Conservation (phyloP, 2,329 filamentous ascomycete species). For the Aspergillus oerlinghausenensis region DNA sequence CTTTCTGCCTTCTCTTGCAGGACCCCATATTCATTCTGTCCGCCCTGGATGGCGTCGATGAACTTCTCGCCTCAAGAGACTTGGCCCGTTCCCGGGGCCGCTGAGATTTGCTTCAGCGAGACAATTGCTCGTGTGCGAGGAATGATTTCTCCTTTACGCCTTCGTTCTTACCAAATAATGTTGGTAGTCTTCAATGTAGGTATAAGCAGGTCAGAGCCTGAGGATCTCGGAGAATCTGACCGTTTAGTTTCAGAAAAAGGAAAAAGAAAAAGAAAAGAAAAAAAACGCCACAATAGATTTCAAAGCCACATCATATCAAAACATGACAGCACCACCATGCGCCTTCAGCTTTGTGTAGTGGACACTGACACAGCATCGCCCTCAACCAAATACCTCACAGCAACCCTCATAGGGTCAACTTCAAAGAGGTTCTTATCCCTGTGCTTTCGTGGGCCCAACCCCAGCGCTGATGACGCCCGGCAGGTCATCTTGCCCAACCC, state of each 20-base stretch:
- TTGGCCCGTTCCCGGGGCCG: background rate
- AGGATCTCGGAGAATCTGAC: background rate
- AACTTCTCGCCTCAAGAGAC: background rate
- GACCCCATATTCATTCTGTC: background rate
- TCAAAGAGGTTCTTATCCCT: conserved; percentile 29
- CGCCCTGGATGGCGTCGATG: background rate
- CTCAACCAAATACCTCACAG: background rate
- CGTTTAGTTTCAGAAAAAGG: background rate
- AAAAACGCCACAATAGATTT: background rate
- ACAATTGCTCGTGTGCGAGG: background rate
- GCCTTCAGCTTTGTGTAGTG: background rate
- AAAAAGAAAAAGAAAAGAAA: too few relatives aligned
- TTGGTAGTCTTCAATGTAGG: background rate
- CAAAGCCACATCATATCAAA: background rate
- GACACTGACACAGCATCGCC: background rate
- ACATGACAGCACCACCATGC: background rate
- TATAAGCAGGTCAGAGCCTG: background rate
- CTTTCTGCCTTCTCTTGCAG: background rate
- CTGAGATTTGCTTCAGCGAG: background rate
- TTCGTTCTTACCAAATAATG: background rate
- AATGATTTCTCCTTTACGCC: background rate
- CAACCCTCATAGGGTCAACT: background rate
- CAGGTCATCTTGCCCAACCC: conserved; percentile 78
- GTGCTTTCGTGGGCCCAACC: conserved; percentile 63
- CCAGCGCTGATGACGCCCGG: conserved; percentile 96